These are phyloP conservation scores for Dalechampia spathulata DNA, from an alignment of 441 rosid genomes.

Conservation along the genomic window DNA sequence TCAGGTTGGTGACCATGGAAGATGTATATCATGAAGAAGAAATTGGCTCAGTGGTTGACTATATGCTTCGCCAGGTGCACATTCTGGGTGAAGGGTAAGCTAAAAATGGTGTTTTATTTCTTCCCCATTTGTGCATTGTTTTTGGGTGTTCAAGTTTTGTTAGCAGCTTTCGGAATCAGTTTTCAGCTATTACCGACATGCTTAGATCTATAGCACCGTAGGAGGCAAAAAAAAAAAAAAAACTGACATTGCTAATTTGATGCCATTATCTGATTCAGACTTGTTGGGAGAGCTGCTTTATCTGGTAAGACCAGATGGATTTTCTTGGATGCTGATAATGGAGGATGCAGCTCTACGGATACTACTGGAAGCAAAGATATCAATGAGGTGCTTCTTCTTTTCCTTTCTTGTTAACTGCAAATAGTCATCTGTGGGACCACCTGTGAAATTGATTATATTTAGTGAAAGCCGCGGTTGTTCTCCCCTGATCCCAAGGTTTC, in stretches of 20 bases:
- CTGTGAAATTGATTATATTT: too few relatives aligned
- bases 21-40: constrained; percentile 63
- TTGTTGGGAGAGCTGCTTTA: constrained; percentile 68
- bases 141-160: not conserved
- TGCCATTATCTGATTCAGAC: constrained; percentile 30
- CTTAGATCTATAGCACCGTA: too few relatives aligned
- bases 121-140: not conserved
- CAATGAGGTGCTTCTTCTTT: too few relatives aligned
- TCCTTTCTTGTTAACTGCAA: too few relatives aligned
- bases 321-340: constrained; percentile 36
- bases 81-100: constrained; percentile 84
- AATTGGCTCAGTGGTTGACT: constrained; percentile 36
- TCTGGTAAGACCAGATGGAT: constrained; percentile 67
- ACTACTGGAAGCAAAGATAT: too few relatives aligned
- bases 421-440: too few relatives aligned
- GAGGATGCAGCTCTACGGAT: too few relatives aligned
- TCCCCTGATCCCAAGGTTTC: too few relatives aligned
- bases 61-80: constrained; percentile 53
- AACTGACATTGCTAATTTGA: constrained; percentile 7
- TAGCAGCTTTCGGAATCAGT: not conserved
- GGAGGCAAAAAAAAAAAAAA: too few relatives aligned
- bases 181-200: not conserved
- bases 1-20: constrained; percentile 68
- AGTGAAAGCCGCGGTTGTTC: too few relatives aligned
- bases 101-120: not conserved